Evolutionary conservation across 2,329 filamentous ascomycete species (phyloP), one percentile per base, ranked within the genome.

Genomic region (Pseudogymnoascus sp.): DNA sequence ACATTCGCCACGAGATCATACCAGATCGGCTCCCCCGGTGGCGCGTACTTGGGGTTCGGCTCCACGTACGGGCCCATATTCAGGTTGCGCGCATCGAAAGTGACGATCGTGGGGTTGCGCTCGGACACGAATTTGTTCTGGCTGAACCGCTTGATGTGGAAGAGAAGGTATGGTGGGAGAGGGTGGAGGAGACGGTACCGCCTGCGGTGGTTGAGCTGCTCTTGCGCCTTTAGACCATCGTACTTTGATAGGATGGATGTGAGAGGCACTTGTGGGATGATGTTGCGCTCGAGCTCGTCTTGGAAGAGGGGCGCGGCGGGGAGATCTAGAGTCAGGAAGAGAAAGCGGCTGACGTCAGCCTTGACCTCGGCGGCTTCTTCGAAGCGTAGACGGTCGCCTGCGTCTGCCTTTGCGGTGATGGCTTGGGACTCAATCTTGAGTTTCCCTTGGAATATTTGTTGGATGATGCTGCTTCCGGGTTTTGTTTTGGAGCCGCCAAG

Each of bases 1-100:
- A 99, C 89, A 74, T 99, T 99, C 61, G 93, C 92, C 5, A 97
- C 91, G 14, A 99, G 84, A 73, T 99, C 94, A 75, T 99, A 99
- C 79, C 89, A 86, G 67, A 97, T 90, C 1, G 93, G 92, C 72
- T 96, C 91, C 2, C 88, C 85, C 0, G 84, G 84, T 0, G 86
- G 82, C 73, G 88, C 85, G 37, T 88, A 72, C 4, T 80, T 75
- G 0, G 90, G 89, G 70, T 92, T 90, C 0, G 93, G 92, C 76
- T 97, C 91, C 11, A 96, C 91, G 70, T 94, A 97, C 0, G 92
- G 92, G 4, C 86, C 82, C 79, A 97, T 87, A 73, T 99, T 92
- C 7, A 99, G 84, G 41, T 87, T 85, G 71, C 87, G 83, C 4
- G 90, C 88, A 65, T 93, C 90, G 74, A 97, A 99, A 0, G 93